A percentile compares a stretch with the other conserved stretches of the same genome.
phyloP scores from a whole-genome alignment of 2,329 filamentous ascomycete species.

The Simplicillium aogashimaense region DNA sequence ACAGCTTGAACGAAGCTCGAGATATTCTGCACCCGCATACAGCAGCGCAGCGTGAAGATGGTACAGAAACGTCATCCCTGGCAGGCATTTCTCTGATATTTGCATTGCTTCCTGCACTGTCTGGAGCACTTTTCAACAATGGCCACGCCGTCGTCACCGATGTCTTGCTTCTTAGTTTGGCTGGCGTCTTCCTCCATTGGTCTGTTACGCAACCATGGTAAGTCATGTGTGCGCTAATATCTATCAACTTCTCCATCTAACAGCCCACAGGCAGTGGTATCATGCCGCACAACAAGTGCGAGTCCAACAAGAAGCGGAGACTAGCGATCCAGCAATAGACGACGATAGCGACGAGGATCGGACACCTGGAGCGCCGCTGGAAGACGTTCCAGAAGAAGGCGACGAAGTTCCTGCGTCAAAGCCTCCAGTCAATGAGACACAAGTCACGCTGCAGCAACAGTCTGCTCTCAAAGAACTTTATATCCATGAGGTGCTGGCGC shows the following conservation, averaged over 20 bases:
- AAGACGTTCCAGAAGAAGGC: slow-evolving; percentile 37
- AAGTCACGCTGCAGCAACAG: slow-evolving; percentile 15
- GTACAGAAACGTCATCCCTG: slow-evolving; percentile 55
- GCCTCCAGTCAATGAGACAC: slow-evolving; percentile 10
- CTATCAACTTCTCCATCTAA: slow-evolving; percentile 7
- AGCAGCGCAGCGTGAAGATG: slow-evolving; percentile 15
- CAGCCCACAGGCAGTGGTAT: slow-evolving; percentile 56
- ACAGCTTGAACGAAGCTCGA: slow-evolving; percentile 58
- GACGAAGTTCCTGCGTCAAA: slow-evolving; percentile 9
- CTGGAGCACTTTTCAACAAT: slow-evolving; percentile 74
- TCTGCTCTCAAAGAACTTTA: slow-evolving; percentile 55
- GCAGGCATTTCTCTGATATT: slow-evolving; percentile 74
- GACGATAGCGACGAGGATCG: slow-evolving; percentile 33
- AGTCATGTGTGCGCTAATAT: slow-evolving; percentile 13
- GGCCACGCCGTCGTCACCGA: slow-evolving; percentile 79
- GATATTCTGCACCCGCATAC: slow-evolving; percentile 53
- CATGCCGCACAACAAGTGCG: slow-evolving; percentile 57
- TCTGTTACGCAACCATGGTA: slow-evolving; percentile 85
- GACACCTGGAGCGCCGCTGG: slow-evolving; percentile 16
- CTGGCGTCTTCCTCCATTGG: slow-evolving; percentile 85
- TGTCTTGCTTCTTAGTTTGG: slow-evolving; percentile 67
- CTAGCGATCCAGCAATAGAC: slow-evolving; percentile 29
- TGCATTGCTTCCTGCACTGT: slow-evolving; percentile 77
- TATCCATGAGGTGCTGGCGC: slow-evolving; percentile 62
- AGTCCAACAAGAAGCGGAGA: slow-evolving; percentile 38